Evolutionary conservation across 2,329 filamentous ascomycete genomes (phyloP).

Genomic region (Pseudocercospora musae): DNA sequence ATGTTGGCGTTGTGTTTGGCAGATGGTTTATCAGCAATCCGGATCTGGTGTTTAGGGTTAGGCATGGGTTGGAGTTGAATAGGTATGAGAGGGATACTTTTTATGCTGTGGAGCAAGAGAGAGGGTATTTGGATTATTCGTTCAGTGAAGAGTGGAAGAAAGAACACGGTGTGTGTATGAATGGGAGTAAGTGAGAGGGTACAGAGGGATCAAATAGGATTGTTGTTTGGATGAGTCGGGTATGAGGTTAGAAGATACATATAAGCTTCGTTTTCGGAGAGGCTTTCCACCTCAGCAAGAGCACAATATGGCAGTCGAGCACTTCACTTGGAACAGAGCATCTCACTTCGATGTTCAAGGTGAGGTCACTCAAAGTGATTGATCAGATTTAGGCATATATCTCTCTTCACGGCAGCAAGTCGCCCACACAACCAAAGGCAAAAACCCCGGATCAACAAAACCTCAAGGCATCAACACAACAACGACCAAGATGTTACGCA

Average conservation of each 20-base stretch:
- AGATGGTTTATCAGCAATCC: neutral
- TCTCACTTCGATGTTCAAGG: neutral
- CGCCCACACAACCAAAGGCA: neutral
- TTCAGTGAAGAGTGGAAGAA: too few relatives aligned
- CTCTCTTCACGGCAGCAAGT: neutral
- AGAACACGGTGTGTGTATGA: too few relatives aligned
- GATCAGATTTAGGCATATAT: neutral
- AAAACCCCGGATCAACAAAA: neutral
- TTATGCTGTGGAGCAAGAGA: neutral
- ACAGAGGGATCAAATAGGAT: neutral
- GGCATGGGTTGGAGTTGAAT: neutral
- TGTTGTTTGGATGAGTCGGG: neutral
- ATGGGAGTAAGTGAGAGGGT: neutral
- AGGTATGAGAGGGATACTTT: neutral
- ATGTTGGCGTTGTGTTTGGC: neutral
- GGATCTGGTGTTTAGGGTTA: neutral
- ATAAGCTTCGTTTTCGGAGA: neutral
- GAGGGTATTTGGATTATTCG: too few relatives aligned
- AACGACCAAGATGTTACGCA: neutral
- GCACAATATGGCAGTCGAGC: neutral
- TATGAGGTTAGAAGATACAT: neutral
- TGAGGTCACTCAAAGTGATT: neutral
- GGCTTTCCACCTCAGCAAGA: neutral
- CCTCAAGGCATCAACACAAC: neutral
- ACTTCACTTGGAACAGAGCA: neutral